Evolutionary conservation across 805 yeast species (phyloP).

Genomic region (Kodamaea leandrae): DNA sequence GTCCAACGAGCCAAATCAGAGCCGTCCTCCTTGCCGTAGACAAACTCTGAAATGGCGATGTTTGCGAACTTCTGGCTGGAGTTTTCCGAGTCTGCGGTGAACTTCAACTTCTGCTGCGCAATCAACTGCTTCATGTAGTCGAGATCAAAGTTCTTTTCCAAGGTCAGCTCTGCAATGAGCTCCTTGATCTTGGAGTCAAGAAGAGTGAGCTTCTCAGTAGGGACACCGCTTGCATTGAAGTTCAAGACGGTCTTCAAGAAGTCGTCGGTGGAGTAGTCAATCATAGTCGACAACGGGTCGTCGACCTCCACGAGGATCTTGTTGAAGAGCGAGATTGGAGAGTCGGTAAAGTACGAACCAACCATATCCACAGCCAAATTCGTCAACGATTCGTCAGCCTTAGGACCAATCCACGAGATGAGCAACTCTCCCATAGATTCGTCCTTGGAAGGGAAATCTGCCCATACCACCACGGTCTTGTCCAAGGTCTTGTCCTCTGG

Average conservation of each 20-base stretch:
- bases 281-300: slow-evolving; percentile 74
- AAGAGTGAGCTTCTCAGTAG: slow-evolving; percentile 57
- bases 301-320: slow-evolving; percentile 74
- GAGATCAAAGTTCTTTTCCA: slow-evolving; percentile 55
- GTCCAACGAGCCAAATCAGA: slow-evolving; percentile 55
- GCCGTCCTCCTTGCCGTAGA: slow-evolving; percentile 71
- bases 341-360: slow-evolving; percentile 70
- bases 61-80: slow-evolving; percentile 59
- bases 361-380: slow-evolving; percentile 72
- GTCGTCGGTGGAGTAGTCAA: slow-evolving; percentile 72
- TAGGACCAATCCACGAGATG: slow-evolving; percentile 83
- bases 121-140: slow-evolving; percentile 64
- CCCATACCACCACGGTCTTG: slow-evolving; percentile 42
- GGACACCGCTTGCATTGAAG: slow-evolving; percentile 67
- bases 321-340: slow-evolving; percentile 73
- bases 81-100: slow-evolving; percentile 59
- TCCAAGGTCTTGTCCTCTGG: slow-evolving; percentile 41
- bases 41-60: slow-evolving; percentile 71
- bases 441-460: slow-evolving; percentile 86
- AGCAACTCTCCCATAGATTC: slow-evolving; percentile 77
- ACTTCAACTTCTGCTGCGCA: slow-evolving; percentile 61
- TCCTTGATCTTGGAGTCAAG: slow-evolving; percentile 51
- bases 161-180: slow-evolving; percentile 52
- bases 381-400: slow-evolving; percentile 45
- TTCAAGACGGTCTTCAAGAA: slow-evolving; percentile 60